Evolutionary conservation across 768 basidiomycete genomes (phyloP).

Genomic region (Lactarius hatsudake): DNA sequence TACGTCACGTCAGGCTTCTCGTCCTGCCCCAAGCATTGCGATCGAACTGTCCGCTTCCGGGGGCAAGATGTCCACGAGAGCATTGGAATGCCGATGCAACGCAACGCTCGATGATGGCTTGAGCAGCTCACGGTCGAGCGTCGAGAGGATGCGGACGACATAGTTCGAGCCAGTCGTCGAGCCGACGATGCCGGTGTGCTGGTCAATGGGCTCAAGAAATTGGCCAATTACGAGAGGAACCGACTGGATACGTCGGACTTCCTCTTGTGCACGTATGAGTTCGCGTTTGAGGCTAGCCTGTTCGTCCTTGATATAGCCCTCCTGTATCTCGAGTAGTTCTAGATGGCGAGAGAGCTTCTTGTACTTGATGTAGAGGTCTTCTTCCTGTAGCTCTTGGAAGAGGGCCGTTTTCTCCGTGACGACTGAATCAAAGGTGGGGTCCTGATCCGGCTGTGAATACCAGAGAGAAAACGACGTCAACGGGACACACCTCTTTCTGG

Average conservation of each 20-base stretch:
- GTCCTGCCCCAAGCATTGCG: slow-evolving; percentile 88
- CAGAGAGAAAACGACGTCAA: neutral
- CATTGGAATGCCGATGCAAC: slow-evolving; percentile 98
- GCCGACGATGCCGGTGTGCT: slow-evolving; percentile 94
- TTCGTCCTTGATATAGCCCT: slow-evolving; percentile 98
- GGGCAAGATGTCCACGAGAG: slow-evolving; percentile 95
- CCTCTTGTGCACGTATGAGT: slow-evolving; percentile 97
- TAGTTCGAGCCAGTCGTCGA: slow-evolving; percentile 98
- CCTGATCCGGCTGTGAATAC: slow-evolving; percentile 44
- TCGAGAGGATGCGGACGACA: slow-evolving; percentile 95
- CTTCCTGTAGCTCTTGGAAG: slow-evolving; percentile 78
- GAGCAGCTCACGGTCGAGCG: slow-evolving; percentile 92
- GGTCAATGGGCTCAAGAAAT: slow-evolving; percentile 98
- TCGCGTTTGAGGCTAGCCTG: slow-evolving; percentile 97
- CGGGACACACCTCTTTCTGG: slow-evolving; percentile 60
- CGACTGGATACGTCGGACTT: slow-evolving; percentile 98
- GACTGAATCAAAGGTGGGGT: slow-evolving; percentile 85
- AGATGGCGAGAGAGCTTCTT: slow-evolving; percentile 94
- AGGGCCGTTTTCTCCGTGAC: slow-evolving; percentile 87
- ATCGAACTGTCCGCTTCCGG: slow-evolving; percentile 99
- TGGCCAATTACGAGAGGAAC: slow-evolving; percentile 99
- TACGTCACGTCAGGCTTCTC: slow-evolving; percentile 96
- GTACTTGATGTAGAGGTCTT: slow-evolving; percentile 96
- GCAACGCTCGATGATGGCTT: slow-evolving; percentile 98
- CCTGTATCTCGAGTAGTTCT: slow-evolving; percentile 91